Conservation (phyloP, 2,329 filamentous ascomycete species). For the Fusarium redolens region DNA sequence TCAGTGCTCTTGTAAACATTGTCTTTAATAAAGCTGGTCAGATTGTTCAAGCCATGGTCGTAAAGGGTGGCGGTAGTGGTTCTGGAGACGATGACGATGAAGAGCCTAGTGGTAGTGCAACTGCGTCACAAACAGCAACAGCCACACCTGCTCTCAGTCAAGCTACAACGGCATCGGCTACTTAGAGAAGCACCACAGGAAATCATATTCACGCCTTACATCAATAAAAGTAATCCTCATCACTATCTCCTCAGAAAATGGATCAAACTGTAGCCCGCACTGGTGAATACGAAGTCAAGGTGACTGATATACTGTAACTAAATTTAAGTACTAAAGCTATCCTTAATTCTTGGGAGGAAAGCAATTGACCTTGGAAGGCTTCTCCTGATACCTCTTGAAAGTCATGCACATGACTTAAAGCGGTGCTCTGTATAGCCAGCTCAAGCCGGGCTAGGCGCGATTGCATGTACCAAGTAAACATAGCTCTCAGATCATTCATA, state of each 20-base stretch:
- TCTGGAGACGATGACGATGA: background rate
- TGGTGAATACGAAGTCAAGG: no score
- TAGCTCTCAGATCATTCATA: background rate
- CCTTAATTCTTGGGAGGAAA: no score
- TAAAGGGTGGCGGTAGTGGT: constrained; percentile 6
- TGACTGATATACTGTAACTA: no score
- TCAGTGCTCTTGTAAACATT: constrained; percentile 19
- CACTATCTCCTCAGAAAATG: fast-evolving
- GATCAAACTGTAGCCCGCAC: no score
- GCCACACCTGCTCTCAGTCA: background rate
- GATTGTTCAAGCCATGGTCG: constrained; percentile 23
- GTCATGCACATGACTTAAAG: background rate
- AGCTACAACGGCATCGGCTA: background rate
- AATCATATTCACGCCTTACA: fast-evolving
- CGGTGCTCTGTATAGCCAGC: background rate
- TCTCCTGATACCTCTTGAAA: background rate
- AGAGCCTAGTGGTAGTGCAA: background rate
- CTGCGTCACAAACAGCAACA: background rate
- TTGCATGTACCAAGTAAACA: background rate
- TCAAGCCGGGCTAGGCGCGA: background rate
- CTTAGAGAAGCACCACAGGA: fast-evolving
- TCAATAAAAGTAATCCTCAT: background rate
- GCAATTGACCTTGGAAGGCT: background rate
- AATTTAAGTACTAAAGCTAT: no score
- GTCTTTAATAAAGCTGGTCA: constrained; percentile 29